These are phyloP conservation scores for Musa balbisiana DNA, from an alignment of 202 grass and related monocot species.

Conservation along the genomic window DNA sequence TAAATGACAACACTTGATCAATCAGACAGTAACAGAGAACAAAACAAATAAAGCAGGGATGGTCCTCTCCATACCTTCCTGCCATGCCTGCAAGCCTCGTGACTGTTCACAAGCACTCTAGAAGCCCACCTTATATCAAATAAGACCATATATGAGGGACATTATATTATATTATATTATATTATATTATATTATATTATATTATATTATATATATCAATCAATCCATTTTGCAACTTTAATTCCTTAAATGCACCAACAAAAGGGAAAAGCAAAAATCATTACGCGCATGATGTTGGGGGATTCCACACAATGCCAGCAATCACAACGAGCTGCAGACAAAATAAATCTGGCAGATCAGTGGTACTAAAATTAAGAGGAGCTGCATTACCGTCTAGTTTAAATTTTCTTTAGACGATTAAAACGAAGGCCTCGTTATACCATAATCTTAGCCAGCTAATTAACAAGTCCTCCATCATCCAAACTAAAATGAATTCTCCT, in stretches of 20 bases:
- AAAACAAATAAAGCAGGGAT: not conserved
- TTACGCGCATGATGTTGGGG: constrained; percentile 96
- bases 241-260: not conserved
- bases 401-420: too few relatives aligned
- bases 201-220: not conserved
- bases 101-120: constrained; percentile 74
- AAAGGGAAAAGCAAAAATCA: not conserved
- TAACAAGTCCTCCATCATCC: too few relatives aligned
- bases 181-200: too few relatives aligned
- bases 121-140: constrained; percentile 74
- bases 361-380: not conserved
- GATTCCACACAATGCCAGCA: constrained; percentile 94
- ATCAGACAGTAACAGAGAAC: not conserved
- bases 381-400: too few relatives aligned
- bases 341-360: not conserved
- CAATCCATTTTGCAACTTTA: not conserved
- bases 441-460: too few relatives aligned
- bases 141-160: not conserved
- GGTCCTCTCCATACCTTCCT: constrained; percentile 49
- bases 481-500: not conserved
- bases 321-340: constrained; percentile 77
- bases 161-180: not conserved
- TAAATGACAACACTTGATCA: not conserved
- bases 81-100: constrained; percentile 67
- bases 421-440: too few relatives aligned